phyloP scores from a whole-genome alignment of 805 yeast genomes.

The baker's yeast (Saccharomyces cerevisiae) region DNA sequence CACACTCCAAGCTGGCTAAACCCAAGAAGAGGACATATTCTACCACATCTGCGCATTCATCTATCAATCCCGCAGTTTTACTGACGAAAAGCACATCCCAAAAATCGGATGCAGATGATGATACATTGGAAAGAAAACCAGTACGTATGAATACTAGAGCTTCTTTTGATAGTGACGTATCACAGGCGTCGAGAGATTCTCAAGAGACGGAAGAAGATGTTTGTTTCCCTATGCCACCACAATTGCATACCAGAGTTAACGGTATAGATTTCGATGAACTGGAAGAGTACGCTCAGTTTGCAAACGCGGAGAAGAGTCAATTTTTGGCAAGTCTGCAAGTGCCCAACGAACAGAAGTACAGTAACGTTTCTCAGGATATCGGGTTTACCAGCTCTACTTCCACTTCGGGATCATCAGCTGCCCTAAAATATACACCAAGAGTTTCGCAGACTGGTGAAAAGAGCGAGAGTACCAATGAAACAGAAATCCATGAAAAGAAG shows the following conservation, averaged over 20 bases:
- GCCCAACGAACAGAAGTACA: conserved; percentile 26
- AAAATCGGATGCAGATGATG: conserved; percentile 10
- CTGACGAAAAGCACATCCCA: conserved; percentile 10
- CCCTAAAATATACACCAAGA: conserved; percentile 55
- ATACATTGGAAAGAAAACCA: conserved; percentile 20
- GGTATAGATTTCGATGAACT: conserved; percentile 90
- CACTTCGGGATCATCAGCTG: conserved; percentile 43
- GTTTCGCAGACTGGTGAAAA: conserved; percentile 1
- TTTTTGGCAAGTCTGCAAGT: conserved; percentile 12
- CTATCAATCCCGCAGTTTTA: conserved; percentile 1
- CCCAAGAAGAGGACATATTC: conserved; percentile 3
- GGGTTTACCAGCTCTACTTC: conserved; percentile 15
- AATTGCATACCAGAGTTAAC: conserved; percentile 47
- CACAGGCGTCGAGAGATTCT: conserved; percentile 67
- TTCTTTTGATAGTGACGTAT: conserved; percentile 53
- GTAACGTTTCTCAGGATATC: conserved; percentile 2
- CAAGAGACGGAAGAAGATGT: conserved; percentile 97
- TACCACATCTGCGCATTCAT: conserved; percentile 7
- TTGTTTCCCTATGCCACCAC: conserved; percentile 82
- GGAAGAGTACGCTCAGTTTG: conserved; percentile 67
- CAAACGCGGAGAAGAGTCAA: conserved; percentile 40
- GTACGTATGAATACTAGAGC: conserved; percentile 14
- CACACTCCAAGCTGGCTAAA: background rate
- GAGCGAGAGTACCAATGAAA: background rate
- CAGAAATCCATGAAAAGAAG: conserved; percentile 1